Conservation (phyloP, 2,329 filamentous ascomycete species). For the Colletotrichum viniferum region DNA sequence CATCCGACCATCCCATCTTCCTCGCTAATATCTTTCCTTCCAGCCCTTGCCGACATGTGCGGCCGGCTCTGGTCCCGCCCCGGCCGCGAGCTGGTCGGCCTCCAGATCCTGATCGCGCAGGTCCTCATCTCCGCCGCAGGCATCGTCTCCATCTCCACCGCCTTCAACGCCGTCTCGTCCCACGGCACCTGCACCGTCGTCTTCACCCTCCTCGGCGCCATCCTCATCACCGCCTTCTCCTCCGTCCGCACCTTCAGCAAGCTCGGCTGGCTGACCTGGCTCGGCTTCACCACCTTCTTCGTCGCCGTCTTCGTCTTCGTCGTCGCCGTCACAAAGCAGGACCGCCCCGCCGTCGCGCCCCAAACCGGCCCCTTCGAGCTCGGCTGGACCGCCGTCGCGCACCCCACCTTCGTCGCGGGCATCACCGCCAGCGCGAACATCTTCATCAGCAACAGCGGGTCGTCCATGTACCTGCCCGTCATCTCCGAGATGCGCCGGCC, state of each 20-base stretch:
- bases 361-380: conserved; percentile 24
- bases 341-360: conserved; percentile 45
- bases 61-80: conserved; percentile 53
- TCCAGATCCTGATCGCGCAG: conserved; percentile 32
- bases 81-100: conserved; percentile 52
- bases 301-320: conserved; percentile 50
- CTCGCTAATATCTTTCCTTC: not conserved
- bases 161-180: conserved; percentile 29
- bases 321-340: conserved; percentile 53
- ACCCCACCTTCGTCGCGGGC: conserved; percentile 4
- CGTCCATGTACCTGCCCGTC: conserved; percentile 58
- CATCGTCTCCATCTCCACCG: conserved; percentile 24
- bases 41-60: conserved; percentile 17
- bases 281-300: conserved; percentile 45
- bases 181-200: conserved; percentile 45
- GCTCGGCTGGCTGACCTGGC: conserved; percentile 24
- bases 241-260: conserved; percentile 53
- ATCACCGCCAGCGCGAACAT: conserved; percentile 43
- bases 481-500: conserved; percentile 50
- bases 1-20: not conserved
- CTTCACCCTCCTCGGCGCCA: conserved; percentile 55
- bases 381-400: conserved; percentile 35
- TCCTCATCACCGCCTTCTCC: conserved; percentile 55
- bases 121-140: conserved; percentile 28
- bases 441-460: conserved; percentile 31